Conservation (phyloP, 2,329 filamentous ascomycete species). For the Epichloe amarillans region DNA sequence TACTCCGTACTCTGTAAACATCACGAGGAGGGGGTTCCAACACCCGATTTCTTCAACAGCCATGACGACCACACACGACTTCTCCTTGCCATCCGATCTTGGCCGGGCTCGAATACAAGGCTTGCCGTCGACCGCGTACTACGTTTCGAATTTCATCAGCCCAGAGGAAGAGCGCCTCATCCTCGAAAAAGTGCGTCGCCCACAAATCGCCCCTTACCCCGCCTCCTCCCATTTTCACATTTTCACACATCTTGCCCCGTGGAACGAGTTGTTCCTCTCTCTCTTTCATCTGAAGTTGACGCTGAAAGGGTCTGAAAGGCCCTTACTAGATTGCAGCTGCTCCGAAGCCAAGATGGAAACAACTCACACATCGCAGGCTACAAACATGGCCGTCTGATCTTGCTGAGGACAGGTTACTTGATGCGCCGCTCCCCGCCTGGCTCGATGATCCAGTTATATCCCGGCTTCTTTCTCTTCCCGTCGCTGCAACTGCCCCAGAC, state of each 20-base stretch:
- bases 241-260: background rate
- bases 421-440: conserved; percentile 61
- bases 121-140: conserved; percentile 59
- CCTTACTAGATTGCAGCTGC: conserved; percentile 41
- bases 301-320: conserved; percentile 4
- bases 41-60: background rate
- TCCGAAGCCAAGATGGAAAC: conserved; percentile 70
- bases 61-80: conserved; percentile 3
- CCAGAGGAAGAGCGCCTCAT: conserved; percentile 58
- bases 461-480: conserved; percentile 39
- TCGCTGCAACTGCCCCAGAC: conserved; percentile 14
- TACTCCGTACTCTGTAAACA: background rate
- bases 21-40: background rate
- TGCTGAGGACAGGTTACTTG: conserved; percentile 63
- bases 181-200: conserved; percentile 48
- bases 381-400: conserved; percentile 85
- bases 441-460: conserved; percentile 56
- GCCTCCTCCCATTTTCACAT: background rate
- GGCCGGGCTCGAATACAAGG: conserved; percentile 36
- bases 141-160: conserved; percentile 76
- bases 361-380: conserved; percentile 75
- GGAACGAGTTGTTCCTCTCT: background rate
- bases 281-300: conserved; percentile 1
- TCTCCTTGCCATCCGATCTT: conserved; percentile 32
- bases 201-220: conserved; percentile 10